These are phyloP conservation scores for Verticillium nonalfalfae DNA, from an alignment of 2,329 filamentous ascomycete species.

Conservation along the genomic window DNA sequence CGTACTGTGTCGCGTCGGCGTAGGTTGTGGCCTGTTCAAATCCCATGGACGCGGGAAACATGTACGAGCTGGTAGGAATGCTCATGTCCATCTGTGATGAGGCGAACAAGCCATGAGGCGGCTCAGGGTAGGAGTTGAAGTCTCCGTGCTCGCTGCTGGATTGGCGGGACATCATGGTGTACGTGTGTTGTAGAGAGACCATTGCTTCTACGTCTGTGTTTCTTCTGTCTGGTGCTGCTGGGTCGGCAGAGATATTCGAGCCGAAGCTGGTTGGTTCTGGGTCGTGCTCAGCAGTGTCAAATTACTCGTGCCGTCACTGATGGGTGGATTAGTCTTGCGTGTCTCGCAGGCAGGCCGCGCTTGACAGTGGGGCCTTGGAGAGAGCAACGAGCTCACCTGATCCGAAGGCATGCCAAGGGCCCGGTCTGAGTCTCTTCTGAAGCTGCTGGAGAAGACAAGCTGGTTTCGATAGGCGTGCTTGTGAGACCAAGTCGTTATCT, in stretches of 20 bases:
- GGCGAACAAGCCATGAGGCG: conserved; percentile 32
- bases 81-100: conserved; percentile 39
- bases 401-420: not conserved
- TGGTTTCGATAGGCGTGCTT: not conserved
- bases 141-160: conserved; percentile 25
- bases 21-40: conserved; percentile 42
- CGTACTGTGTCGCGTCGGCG: conserved; percentile 31
- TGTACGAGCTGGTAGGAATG: conserved; percentile 37
- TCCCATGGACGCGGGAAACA: conserved; percentile 32
- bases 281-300: conserved; percentile 3
- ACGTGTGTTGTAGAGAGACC: conserved; percentile 16
- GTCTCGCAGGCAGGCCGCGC: not conserved
- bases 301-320: conserved; percentile 8
- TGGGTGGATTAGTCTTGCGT: conserved; percentile 1
- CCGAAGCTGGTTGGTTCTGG: not conserved
- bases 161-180: conserved; percentile 19
- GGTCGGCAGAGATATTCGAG: not conserved
- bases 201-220: conserved; percentile 5
- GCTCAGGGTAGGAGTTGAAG: conserved; percentile 39
- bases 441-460: not conserved
- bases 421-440: not conserved
- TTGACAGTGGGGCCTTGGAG: not conserved
- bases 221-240: not conserved
- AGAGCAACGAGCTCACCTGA: not conserved
- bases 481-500: not conserved